phyloP scores from a whole-genome alignment of 169 alveolate genomes.

The Plasmodium vivax region DNA sequence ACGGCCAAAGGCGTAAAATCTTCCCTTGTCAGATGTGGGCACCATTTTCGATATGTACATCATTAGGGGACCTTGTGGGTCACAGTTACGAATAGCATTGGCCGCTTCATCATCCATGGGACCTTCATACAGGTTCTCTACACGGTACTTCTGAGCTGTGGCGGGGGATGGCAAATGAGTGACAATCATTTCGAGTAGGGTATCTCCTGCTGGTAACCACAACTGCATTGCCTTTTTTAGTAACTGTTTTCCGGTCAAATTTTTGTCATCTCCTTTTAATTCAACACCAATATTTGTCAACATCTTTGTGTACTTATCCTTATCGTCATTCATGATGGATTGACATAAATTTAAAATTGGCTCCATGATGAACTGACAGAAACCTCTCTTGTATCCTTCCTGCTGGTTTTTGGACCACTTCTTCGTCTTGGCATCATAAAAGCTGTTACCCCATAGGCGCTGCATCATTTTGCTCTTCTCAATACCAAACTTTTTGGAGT shows the following conservation, averaged over 20 bases:
- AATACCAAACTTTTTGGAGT: conserved; percentile 96
- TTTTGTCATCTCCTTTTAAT: conserved; percentile 96
- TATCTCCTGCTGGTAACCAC: conserved; percentile 99
- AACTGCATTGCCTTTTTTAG: conserved; percentile 98
- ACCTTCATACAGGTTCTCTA: conserved; percentile 97
- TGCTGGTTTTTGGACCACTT: conserved; percentile 93
- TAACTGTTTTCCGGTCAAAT: conserved; percentile 95
- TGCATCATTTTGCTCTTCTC: conserved; percentile 96
- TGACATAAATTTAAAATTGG: conserved; percentile 97
- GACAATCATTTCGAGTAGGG: conserved; percentile 98
- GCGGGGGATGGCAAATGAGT: conserved; percentile 99
- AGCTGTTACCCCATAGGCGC: conserved; percentile 99
- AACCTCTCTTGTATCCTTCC: conserved; percentile 94
- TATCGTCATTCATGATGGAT: conserved; percentile 94
- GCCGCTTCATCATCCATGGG: conserved; percentile 99
- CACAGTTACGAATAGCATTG: conserved; percentile 95
- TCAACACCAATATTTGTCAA: conserved; percentile 93
- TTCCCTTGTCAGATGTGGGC: conserved; percentile 99
- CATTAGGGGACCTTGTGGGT: conserved; percentile 98
- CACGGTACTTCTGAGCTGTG: conserved; percentile 98
- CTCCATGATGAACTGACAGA: conserved; percentile 98
- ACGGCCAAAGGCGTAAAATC: conserved; percentile 99
- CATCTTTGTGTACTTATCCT: conserved; percentile 95
- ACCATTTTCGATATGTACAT: conserved; percentile 99
- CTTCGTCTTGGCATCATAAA: conserved; percentile 96